phyloP scores from a whole-genome alignment of 768 basidiomycete species.

The Russula earlei region DNA sequence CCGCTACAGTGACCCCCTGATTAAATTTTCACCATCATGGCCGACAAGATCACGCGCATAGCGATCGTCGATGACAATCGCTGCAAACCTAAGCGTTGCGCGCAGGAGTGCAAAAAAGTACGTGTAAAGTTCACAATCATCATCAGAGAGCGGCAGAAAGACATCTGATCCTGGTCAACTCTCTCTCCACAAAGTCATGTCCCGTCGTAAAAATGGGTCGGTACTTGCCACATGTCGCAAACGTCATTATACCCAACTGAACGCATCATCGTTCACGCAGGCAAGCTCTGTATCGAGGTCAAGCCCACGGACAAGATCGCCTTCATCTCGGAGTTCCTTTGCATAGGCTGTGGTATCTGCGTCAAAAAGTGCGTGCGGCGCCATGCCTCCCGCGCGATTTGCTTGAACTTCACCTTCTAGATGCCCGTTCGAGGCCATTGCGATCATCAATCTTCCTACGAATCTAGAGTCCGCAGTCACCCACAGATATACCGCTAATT shows the following conservation, averaged over 20 bases:
- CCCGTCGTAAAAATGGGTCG: constrained; percentile 96
- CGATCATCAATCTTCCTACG: constrained; percentile 97
- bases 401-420: constrained; percentile 32
- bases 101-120: constrained; percentile 98
- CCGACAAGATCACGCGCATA: constrained; percentile 96
- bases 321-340: constrained; percentile 97
- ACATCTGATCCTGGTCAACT: constrained; percentile 17
- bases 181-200: constrained; percentile 49
- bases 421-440: constrained; percentile 98
- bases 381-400: not conserved
- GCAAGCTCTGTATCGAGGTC: constrained; percentile 98
- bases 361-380: constrained; percentile 79
- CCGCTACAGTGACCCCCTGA: not conserved
- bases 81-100: constrained; percentile 94
- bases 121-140: constrained; percentile 15
- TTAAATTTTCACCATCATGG: constrained; percentile 31
- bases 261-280: constrained; percentile 30
- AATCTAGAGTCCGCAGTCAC: constrained; percentile 94
- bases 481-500: constrained; percentile 95
- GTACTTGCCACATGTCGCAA: constrained; percentile 18
- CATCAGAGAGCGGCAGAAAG: not conserved
- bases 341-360: constrained; percentile 99
- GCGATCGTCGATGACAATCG: constrained; percentile 88
- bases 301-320: constrained; percentile 94
- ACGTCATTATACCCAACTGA: not conserved